phyloP scores from a whole-genome alignment of 495 filamentous ascomycete genomes.

The Talaromyces stipitatus region DNA sequence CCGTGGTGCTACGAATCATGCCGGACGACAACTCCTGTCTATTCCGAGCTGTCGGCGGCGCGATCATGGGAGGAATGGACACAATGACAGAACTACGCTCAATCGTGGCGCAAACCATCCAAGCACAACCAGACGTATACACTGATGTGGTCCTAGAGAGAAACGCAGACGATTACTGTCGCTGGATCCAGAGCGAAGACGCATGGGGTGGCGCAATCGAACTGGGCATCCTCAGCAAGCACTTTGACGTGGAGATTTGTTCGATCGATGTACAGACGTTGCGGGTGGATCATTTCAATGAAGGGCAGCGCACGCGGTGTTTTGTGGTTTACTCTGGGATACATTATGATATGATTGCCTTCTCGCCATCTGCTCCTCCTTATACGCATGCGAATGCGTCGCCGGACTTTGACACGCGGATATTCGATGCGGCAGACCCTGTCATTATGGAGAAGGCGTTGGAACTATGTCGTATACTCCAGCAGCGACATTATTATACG shows the following conservation, averaged over 20 bases:
- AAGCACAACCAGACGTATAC: constrained; percentile 62
- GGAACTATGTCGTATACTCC: constrained; percentile 64
- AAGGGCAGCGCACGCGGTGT: constrained; percentile 60
- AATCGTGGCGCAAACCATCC: constrained; percentile 76
- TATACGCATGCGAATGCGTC: constrained; percentile 48
- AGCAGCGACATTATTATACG: constrained; percentile 77
- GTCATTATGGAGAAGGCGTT: constrained; percentile 59
- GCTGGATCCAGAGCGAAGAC: constrained; percentile 72
- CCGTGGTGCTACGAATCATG: constrained; percentile 84
- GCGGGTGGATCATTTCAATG: constrained; percentile 72
- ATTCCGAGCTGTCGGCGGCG: constrained; percentile 80
- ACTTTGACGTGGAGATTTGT: constrained; percentile 83
- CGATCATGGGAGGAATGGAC: constrained; percentile 64
- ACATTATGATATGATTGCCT: constrained; percentile 88
- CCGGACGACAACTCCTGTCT: constrained; percentile 95
- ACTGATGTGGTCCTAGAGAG: constrained; percentile 69
- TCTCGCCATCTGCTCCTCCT: constrained; percentile 57
- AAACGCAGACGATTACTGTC: constrained; percentile 67
- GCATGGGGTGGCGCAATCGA: constrained; percentile 94
- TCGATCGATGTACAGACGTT: constrained; percentile 70
- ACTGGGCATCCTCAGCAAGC: constrained; percentile 71
- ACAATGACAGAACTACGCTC: constrained; percentile 70
- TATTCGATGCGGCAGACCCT: constrained; percentile 65
- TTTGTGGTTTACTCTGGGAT: constrained; percentile 90
- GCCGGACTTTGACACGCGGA: constrained; percentile 67